phyloP scores from a whole-genome alignment of 1,139 yeast species.

The Pichia sp. region DNA sequence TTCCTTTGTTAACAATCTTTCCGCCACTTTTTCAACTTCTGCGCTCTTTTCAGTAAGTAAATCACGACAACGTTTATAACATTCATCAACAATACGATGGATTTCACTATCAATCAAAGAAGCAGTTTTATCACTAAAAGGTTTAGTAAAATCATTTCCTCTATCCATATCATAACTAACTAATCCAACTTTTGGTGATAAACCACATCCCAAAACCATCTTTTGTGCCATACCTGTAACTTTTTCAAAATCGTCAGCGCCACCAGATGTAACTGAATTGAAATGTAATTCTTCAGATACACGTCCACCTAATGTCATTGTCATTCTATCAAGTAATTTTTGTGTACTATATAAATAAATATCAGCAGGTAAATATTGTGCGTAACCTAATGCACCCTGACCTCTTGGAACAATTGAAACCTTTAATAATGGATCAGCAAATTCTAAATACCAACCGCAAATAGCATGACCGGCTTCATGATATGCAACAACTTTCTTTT shows the following conservation, averaged over 20 bases:
- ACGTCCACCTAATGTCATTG: conserved; percentile 95
- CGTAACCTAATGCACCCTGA: conserved; percentile 95
- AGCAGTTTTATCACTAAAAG: conserved; percentile 86
- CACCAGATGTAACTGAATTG: conserved; percentile 88
- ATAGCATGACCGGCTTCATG: conserved; percentile 99
- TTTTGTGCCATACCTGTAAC: conserved; percentile 92
- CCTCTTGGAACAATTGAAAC: conserved; percentile 97
- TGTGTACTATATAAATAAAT: conserved; percentile 72
- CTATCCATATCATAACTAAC: conserved; percentile 45
- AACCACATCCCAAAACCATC: conserved; percentile 89
- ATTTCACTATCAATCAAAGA: conserved; percentile 76
- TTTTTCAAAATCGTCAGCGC: conserved; percentile 91
- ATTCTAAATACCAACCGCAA: conserved; percentile 90
- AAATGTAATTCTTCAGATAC: conserved; percentile 93
- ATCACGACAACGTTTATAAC: conserved; percentile 62
- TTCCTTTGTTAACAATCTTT: conserved; percentile 67
- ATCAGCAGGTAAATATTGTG: conserved; percentile 94
- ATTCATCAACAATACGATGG: conserved; percentile 69
- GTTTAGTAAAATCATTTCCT: conserved; percentile 59
- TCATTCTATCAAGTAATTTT: conserved; percentile 83
- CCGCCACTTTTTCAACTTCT: conserved; percentile 80
- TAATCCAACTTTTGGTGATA: conserved; percentile 81
- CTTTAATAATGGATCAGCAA: conserved; percentile 88
- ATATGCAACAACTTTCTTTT: conserved; percentile 84
- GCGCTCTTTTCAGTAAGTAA: conserved; percentile 63